Percentiles rank a stretch among this genome's conserved stretches.
These are phyloP conservation scores for Dictyostelium citrinum DNA, from an alignment of 78 protist genomes.

Conservation along the genomic window DNA sequence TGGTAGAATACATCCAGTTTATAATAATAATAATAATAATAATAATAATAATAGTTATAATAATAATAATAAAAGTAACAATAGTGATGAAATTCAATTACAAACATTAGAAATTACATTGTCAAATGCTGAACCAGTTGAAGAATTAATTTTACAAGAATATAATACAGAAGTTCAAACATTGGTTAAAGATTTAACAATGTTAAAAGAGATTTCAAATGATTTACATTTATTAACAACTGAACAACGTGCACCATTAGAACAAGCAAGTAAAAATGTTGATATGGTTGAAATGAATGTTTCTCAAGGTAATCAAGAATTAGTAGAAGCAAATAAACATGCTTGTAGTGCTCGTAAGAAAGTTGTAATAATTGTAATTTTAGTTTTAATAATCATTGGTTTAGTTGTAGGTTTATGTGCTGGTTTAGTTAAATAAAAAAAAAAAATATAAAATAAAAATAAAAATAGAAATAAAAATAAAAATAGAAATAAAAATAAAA, in stretches of 20 bases:
- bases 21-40: neutral
- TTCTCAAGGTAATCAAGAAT: neutral
- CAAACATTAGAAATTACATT: conserved; percentile 24
- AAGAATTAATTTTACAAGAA: conserved; percentile 42
- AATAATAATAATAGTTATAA: neutral
- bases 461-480: neutral
- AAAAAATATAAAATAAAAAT: neutral
- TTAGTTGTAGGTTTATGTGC: conserved; percentile 40
- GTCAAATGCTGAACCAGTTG: conserved; percentile 13
- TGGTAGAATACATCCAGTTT: neutral
- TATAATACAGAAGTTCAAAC: conserved; percentile 32
- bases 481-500: neutral
- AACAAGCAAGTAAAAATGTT: neutral
- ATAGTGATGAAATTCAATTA: neutral
- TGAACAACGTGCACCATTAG: conserved; percentile 37
- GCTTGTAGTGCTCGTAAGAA: conserved; percentile 30
- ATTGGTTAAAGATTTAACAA: conserved; percentile 5
- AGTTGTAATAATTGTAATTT: neutral
- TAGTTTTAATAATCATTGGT: conserved; percentile 4
- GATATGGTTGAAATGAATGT: neutral
- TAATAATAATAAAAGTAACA: neutral
- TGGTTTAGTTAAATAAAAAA: conserved; percentile 4
- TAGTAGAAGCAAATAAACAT: neutral
- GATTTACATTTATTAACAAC: conserved; percentile 9
- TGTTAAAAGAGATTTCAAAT: conserved; percentile 24